A percentile compares a stretch with the other conserved stretches of the same genome.
These are phyloP conservation scores for Haplosporangium gracile DNA, from an alignment of 192 early-diverging fungal genomes.

Conservation along the genomic window DNA sequence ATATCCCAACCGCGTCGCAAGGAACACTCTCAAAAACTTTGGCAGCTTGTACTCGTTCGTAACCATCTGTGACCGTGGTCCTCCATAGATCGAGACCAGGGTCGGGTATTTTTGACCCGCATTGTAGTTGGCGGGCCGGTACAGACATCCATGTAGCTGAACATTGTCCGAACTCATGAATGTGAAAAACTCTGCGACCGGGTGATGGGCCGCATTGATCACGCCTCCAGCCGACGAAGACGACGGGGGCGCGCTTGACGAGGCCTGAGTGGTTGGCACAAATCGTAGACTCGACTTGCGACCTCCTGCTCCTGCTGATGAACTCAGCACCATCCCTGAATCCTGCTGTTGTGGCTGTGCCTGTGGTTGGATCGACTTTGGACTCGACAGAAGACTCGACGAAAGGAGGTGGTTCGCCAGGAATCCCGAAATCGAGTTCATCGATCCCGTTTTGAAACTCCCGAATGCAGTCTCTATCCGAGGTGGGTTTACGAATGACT, in stretches of 20 bases:
- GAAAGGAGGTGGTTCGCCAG: constrained; percentile 37
- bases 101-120: constrained; percentile 70
- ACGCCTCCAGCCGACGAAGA: background rate
- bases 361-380: constrained; percentile 6
- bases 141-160: constrained; percentile 69
- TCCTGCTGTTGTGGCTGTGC: constrained; percentile 5
- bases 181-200: constrained; percentile 65
- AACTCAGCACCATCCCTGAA: constrained; percentile 31
- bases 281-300: constrained; percentile 27
- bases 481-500: constrained; percentile 22
- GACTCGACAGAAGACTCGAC: constrained; percentile 9
- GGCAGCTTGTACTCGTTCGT: constrained; percentile 80
- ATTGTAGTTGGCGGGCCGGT: constrained; percentile 63
- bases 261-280: background rate
- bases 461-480: constrained; percentile 21
- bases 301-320: constrained; percentile 3
- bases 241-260: constrained; percentile 3
- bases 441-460: constrained; percentile 33
- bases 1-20: constrained; percentile 67
- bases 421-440: constrained; percentile 53
- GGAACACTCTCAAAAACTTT: constrained; percentile 67
- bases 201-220: constrained; percentile 41
- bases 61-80: constrained; percentile 79
- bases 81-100: constrained; percentile 78
- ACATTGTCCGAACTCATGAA: constrained; percentile 67